Evolutionary conservation across 2,329 filamentous ascomycete genomes (phyloP).

Genomic region (Aspergillus fumigatus): DNA sequence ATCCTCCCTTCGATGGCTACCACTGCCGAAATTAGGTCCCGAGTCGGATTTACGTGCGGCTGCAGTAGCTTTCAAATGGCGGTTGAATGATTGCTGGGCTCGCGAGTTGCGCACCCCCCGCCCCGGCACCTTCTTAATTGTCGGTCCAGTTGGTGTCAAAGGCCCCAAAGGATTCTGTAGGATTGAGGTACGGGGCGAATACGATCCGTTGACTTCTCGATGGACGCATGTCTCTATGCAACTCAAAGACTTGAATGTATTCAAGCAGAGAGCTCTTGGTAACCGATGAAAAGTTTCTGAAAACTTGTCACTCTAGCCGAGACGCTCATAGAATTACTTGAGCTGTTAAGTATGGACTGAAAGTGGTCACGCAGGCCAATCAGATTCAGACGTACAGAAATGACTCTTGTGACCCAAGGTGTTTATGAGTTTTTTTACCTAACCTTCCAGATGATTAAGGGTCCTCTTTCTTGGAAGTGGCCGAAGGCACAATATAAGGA

Average conservation of each 20-base stretch:
- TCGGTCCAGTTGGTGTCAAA: slow-evolving; percentile 30
- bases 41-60: slow-evolving; percentile 33
- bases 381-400: neutral
- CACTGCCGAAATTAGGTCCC: slow-evolving; percentile 29
- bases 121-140: slow-evolving; percentile 32
- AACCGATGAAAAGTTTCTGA: neutral
- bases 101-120: slow-evolving; percentile 17
- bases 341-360: neutral
- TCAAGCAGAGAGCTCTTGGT: slow-evolving; percentile 25
- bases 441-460: neutral
- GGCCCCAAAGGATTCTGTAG: slow-evolving; percentile 32
- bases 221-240: slow-evolving; percentile 29
- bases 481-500: neutral
- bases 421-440: neutral
- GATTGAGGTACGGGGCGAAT: slow-evolving; percentile 34
- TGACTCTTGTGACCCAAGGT: neutral
- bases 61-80: slow-evolving; percentile 28
- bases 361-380: neutral
- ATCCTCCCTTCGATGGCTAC: slow-evolving; percentile 30
- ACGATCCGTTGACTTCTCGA: slow-evolving; percentile 26
- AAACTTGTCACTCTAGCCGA: neutral
- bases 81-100: slow-evolving; percentile 22
- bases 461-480: neutral
- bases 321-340: neutral
- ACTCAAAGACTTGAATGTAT: slow-evolving; percentile 27